Base-by-base conservation (phyloP, 148 eudicot genomes). In the Nyssa sinensis region DNA sequence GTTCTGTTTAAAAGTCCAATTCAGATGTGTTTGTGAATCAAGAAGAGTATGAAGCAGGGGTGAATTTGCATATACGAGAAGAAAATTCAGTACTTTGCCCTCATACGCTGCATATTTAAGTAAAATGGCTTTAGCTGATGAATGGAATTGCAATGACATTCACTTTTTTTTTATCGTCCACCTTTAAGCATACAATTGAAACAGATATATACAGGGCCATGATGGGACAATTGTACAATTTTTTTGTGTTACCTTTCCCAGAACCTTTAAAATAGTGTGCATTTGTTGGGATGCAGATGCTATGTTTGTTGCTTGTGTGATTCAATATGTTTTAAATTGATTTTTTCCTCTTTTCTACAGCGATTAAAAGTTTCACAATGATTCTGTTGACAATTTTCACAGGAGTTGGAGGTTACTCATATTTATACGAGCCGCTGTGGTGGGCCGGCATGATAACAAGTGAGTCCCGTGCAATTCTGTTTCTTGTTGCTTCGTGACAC, bases 401-500 rank as follows among this genome's bases (percentile, higher is more conserved):
- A 93, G 96, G 98, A 59, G 81, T 80, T 77, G 96, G 98, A 79
- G 98, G 98, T 53, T 93, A 84, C 80, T 88, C 98, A 5, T 93
- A 93, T 77, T 77, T 93, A 74, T 89, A 86, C 66, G 98, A 93
- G 77, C 98, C 98, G 30, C 75, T 93, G 21, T 93, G 98, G 98
- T 93, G 98, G 98, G 83, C 82, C 72, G 98, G 98, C 84, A 90
- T 93, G 98, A 90, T 80, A 75, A 83, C 98, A 81, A 93, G 98
- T 93, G 80, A 90, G 95, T 80, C 30, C 44, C 29, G 9, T 28
- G 2, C 72, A 32, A 37, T 27, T 31, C 34, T 25, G 28, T 72
- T 32, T 47, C 27, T 64, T 5, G 9, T 23, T 25, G 11, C 11
- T 21, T 51, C 67, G 13, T 44, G n/a, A 21, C 37, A 63, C 3